Evolutionary conservation across 2,329 filamentous ascomycete genomes (phyloP).

Genomic region (Xylaria sp.): DNA sequence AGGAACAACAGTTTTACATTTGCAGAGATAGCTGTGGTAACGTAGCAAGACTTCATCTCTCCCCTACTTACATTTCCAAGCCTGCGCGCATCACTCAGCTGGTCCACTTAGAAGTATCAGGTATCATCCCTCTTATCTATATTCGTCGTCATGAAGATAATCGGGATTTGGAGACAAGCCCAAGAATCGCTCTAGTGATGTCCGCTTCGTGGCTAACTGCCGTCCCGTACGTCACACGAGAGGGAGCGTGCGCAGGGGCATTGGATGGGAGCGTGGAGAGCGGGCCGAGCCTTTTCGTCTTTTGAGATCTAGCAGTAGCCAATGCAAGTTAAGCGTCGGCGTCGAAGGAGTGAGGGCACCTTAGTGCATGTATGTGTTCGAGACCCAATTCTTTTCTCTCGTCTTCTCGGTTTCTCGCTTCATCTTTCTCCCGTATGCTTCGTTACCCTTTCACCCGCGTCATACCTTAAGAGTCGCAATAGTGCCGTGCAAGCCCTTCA

Average conservation of each 20-base stretch:
- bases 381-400: background rate
- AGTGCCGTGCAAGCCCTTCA: background rate
- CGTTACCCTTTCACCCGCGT: background rate
- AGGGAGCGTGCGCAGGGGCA: background rate
- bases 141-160: background rate
- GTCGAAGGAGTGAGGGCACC: constrained; percentile 4
- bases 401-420: background rate
- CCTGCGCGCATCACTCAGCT: background rate
- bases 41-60: constrained; percentile 14
- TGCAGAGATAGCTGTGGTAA: background rate
- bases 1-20: constrained; percentile 2
- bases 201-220: constrained; percentile 14
- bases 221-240: constrained; percentile 5
- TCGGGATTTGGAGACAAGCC: background rate
- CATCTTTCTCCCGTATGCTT: background rate
- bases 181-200: background rate
- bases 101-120: background rate
- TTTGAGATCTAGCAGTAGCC: constrained; percentile 9
- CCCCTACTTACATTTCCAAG: background rate
- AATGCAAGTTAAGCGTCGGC: background rate
- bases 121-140: background rate
- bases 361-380: background rate
- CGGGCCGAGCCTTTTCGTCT: constrained; percentile 31
- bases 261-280: constrained; percentile 12
- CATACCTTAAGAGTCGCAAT: background rate